Percentiles rank a stretch among this genome's conserved stretches.
Conservation (phyloP, 768 basidiomycete species). For the Tulasnella sp. region DNA sequence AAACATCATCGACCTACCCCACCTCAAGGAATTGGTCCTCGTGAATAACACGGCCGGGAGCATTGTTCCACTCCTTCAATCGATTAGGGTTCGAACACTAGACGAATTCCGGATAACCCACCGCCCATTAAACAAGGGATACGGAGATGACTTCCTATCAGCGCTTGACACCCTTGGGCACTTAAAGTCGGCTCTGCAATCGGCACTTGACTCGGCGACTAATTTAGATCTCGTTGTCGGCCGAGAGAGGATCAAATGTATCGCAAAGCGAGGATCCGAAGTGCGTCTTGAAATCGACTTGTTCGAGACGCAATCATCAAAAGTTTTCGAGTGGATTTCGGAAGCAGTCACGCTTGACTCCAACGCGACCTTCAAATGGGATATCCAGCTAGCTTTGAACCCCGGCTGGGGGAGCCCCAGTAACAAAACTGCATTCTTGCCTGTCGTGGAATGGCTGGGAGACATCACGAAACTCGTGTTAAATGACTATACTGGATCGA, state of each 20-base stretch:
- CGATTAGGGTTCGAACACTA: neutral
- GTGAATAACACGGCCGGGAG: neutral
- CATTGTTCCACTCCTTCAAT: neutral
- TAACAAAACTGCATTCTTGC: neutral
- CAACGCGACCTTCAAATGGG: neutral
- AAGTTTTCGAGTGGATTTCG: neutral
- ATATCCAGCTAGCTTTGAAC: neutral
- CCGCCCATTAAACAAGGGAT: neutral
- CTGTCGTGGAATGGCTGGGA: neutral
- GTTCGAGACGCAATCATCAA: neutral
- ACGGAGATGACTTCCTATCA: neutral
- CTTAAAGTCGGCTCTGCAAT: neutral
- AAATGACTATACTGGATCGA: neutral
- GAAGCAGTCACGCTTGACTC: neutral
- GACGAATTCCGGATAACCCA: neutral
- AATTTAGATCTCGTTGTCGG: neutral
- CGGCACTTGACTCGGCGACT: neutral
- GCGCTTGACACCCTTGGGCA: neutral
- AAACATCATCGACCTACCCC: neutral
- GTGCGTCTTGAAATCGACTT: neutral
- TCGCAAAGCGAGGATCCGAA: neutral
- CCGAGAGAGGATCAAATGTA: neutral
- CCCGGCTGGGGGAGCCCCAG: neutral
- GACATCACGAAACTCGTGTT: neutral
- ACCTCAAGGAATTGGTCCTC: neutral